Evolutionary conservation across 768 basidiomycete species (phyloP), one percentile per base, ranked within the genome.

Genomic region (Hygrocybe coccinea): DNA sequence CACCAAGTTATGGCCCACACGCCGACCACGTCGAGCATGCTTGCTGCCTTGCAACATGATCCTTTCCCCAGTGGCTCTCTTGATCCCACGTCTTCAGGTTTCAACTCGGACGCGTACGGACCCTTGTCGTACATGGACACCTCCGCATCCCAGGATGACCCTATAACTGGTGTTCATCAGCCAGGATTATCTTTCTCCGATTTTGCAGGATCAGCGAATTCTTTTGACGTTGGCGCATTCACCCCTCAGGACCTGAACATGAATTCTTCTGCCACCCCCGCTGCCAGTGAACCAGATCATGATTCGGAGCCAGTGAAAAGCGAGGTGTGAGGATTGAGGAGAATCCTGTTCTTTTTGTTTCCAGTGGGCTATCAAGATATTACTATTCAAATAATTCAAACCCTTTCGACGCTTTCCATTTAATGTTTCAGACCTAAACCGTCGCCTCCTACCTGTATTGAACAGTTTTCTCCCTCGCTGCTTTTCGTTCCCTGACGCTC

Each of bases 21-120:
- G 17, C 90, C 91, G 7, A 92, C 90, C 5, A 91, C 89, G 24
- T 90, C 89, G 55, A 91, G 87, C 70, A 92, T 93, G 91, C 80
- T 92, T 60, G 91, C 91, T 36, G 89, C 89, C 9, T 76, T 93
- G 61, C 89, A 91, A 67, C 83, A 84, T 47, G 89, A 90, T 55
- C 67, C 85, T 21, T 91, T 87, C 72, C 78, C 82, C 19, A 60
- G 79, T 33, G 80, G 81, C 55, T 75, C 86, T 52, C 75, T 90
- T 62, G 89, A 91, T 68, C 78, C 85, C 14, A 69, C 80, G 54
- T 69, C 81, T 44, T 76, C 81, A 5, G 75, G 76, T 29, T 91
- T 88, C 69, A 81, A 78, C 67, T 65, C 85, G 21, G 87, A 89
- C 65, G 78, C 81, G 19, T 91, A 88, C 67, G 79, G 80, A 52